Conservation (phyloP, 192 early-diverging fungal genomes). For the Coemansia sp. region DNA sequence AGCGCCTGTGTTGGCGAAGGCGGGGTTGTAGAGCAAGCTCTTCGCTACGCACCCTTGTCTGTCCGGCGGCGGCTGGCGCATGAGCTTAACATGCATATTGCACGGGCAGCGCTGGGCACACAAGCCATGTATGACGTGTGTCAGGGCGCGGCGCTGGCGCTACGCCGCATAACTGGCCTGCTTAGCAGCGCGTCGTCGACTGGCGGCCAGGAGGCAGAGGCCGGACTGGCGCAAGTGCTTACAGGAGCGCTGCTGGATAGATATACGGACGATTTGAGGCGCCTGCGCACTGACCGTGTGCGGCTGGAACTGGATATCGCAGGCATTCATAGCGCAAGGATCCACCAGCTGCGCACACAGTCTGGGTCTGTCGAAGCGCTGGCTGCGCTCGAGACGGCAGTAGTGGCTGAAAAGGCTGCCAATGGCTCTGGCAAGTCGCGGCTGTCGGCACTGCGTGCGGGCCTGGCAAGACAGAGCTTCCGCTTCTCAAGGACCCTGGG, state of each 20-base stretch:
- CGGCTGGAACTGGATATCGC: conserved; percentile 28
- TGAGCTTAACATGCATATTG: conserved; percentile 43
- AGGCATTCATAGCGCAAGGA: conserved; percentile 18
- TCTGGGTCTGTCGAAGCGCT: conserved; percentile 33
- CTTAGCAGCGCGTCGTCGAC: conserved; percentile 26
- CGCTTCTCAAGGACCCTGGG: conserved; percentile 30
- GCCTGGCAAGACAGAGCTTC: conserved; percentile 32
- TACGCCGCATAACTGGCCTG: conserved; percentile 33
- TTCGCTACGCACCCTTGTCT: conserved; percentile 22
- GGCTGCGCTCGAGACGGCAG: conserved; percentile 15
- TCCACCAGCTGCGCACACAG: conserved; percentile 44
- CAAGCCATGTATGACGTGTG: conserved; percentile 37
- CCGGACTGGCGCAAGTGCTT: conserved; percentile 24
- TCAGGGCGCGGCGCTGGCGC: conserved; percentile 29
- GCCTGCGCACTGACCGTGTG: conserved; percentile 38
- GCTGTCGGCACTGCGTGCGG: conserved; percentile 23
- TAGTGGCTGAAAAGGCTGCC: not conserved
- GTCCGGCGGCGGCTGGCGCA: conserved; percentile 35
- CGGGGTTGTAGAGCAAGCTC: not conserved
- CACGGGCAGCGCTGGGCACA: conserved; percentile 30
- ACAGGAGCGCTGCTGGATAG: conserved; percentile 33
- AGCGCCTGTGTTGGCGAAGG: not conserved
- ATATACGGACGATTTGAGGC: conserved; percentile 29
- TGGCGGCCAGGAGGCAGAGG: conserved; percentile 17
- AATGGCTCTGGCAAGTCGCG: not conserved